Percentiles rank a stretch among this genome's conserved stretches.
These are phyloP conservation scores for Pterulicium gracile DNA, from an alignment of 1,284 basidiomycete genomes.

Conservation along the genomic window DNA sequence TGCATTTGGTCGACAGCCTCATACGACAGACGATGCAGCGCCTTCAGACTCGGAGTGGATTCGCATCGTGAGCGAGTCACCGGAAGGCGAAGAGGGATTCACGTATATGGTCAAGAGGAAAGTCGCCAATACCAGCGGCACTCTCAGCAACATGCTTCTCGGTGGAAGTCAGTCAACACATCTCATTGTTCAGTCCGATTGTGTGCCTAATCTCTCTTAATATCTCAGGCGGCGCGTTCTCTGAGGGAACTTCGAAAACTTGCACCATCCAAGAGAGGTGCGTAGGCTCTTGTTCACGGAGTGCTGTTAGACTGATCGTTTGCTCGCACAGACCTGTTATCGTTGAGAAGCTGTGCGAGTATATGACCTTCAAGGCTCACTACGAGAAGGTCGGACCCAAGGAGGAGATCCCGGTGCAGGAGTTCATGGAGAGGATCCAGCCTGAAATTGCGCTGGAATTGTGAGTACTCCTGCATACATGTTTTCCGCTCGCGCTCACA, in stretches of 20 bases:
- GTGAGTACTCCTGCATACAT: slow-evolving; percentile 33
- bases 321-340: slow-evolving; percentile 48
- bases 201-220: no score
- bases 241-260: slow-evolving; percentile 36
- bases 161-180: slow-evolving; percentile 18
- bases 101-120: slow-evolving; percentile 39
- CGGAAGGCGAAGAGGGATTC: slow-evolving; percentile 40
- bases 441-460: slow-evolving; percentile 77
- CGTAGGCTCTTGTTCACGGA: slow-evolving; percentile 6
- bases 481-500: slow-evolving; percentile 4
- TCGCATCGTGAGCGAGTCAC: slow-evolving; percentile 33
- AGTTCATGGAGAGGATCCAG: slow-evolving; percentile 67
- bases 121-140: slow-evolving; percentile 37
- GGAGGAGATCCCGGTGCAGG: slow-evolving; percentile 59
- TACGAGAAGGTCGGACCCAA: slow-evolving; percentile 49
- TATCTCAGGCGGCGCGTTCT: slow-evolving; percentile 36
- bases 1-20: no score
- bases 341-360: slow-evolving; percentile 76
- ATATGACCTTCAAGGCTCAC: slow-evolving; percentile 67
- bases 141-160: slow-evolving; percentile 17
- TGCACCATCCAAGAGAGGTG: slow-evolving; percentile 39
- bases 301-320: background rate
- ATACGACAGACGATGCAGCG: no score
- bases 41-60: slow-evolving; percentile 34
- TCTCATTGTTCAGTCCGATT: slow-evolving; percentile 9